Evolutionary conservation across 306 rosid species (phyloP), one percentile per base, ranked within the genome.

Genomic region (Betula pendula): DNA sequence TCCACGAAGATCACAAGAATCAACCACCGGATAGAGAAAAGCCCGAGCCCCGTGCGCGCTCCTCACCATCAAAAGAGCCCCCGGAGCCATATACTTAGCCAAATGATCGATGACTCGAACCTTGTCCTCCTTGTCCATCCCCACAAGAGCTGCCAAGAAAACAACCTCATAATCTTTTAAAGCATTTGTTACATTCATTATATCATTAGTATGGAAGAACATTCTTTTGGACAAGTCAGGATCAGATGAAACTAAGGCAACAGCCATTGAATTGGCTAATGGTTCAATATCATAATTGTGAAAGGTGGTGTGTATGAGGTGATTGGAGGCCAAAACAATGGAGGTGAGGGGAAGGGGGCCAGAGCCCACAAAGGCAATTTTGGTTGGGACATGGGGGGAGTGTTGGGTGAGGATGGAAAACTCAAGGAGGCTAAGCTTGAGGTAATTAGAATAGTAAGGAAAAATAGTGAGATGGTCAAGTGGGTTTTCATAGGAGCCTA

Each of bases 271-370:
- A 76, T 90, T 95, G 80, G 98, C 98, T 1, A 27, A 24, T 1
- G 88, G 65, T 72, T 95, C 91, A 19, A 92, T 53, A 76, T 95
- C 97, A 17, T 85, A 95, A 76, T 95, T 95, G 84, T 95, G 92
- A 22, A 95, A 89, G 66, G 73, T 33, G 38, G 97, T 81, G 22
- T 77, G 24, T 8, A 81, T 78, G 44, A 94, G 85, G 88, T 94
- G 93, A 3, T 86, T 84, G 0, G 91, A 84, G 44, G 98, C 98
- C 70, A 94, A 58, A 0, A 94, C 94, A 59, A 94, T 86, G 2
- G 98, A 94, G 29, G 98, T 89, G 0, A 94, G 86, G 6, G 98
- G 97, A 40, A 92, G 98, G 0, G 98, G 96, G 16, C 98, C 97
- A 0, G 98, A 94, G 38, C 98, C 98, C n/a, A 92, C 81, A 43